phyloP scores from a whole-genome alignment of 371 early-diverging fungal species.

The Haplosporangium sp. region DNA sequence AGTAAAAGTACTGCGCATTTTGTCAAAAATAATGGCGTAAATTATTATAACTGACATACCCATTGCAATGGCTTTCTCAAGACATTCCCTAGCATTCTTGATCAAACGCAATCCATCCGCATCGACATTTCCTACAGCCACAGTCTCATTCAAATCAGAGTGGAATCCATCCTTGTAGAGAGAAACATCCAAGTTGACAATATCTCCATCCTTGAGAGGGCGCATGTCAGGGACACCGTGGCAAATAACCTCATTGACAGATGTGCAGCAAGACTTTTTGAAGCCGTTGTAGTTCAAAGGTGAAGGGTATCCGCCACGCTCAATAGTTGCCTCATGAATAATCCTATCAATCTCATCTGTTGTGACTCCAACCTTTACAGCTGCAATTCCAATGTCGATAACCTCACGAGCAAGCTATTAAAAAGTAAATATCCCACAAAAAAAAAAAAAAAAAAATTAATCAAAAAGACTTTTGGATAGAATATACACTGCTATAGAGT shows the following conservation, averaged over 20 bases:
- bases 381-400: constrained; percentile 82
- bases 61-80: constrained; percentile 88
- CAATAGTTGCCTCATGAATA: constrained; percentile 89
- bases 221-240: constrained; percentile 95
- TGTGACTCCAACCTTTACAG: constrained; percentile 87
- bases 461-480: no score
- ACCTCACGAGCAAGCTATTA: constrained; percentile 85
- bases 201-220: constrained; percentile 89
- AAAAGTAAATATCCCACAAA: no score
- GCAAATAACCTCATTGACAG: constrained; percentile 83
- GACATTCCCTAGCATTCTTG: constrained; percentile 79
- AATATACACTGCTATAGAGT: no score
- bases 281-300: constrained; percentile 94
- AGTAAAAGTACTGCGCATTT: no score
- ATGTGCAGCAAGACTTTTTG: constrained; percentile 93
- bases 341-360: constrained; percentile 92
- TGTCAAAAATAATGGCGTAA: no score
- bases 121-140: constrained; percentile 89
- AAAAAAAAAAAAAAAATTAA: no score
- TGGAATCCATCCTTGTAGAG: constrained; percentile 92
- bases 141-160: constrained; percentile 91
- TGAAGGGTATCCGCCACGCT: constrained; percentile 91
- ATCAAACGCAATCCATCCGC: constrained; percentile 78
- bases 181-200: constrained; percentile 92
- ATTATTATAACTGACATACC: constrained; percentile 60